Evolutionary conservation across 106 monocot species (phyloP).

Genomic region (Dendrobium nobile): DNA sequence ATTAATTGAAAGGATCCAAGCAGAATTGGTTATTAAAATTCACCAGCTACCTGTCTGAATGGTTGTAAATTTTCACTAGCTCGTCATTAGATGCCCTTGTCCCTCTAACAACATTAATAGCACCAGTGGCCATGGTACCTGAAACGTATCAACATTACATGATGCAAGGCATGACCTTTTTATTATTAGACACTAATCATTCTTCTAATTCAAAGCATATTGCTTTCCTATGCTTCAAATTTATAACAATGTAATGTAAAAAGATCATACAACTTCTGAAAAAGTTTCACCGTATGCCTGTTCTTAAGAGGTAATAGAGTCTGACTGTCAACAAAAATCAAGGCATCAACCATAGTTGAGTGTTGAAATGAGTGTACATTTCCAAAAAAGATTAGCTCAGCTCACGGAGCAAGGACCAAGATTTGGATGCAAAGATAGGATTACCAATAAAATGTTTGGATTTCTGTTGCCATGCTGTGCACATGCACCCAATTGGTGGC

Average conservation of each 20-base stretch:
- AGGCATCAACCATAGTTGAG: neutral
- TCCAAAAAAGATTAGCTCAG: neutral
- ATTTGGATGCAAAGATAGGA: neutral
- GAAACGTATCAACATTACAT: slow-evolving; percentile 4
- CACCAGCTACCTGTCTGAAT: slow-evolving; percentile 68
- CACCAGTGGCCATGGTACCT: slow-evolving; percentile 94
- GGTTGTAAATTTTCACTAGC: slow-evolving; percentile 68
- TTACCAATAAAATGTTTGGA: neutral
- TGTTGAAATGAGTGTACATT: neutral
- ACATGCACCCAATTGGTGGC: neutral
- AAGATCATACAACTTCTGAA: neutral
- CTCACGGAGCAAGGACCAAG: neutral
- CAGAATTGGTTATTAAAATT: no score
- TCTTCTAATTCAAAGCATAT: neutral
- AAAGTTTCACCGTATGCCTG: neutral
- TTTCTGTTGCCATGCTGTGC: neutral
- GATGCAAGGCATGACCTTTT: neutral
- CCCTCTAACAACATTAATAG: slow-evolving; percentile 89
- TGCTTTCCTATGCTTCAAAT: neutral
- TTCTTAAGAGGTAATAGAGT: neutral
- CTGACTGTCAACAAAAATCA: neutral
- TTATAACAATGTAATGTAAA: neutral
- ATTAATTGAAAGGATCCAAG: no score
- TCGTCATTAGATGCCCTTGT: slow-evolving; percentile 75
- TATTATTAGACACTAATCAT: neutral